phyloP scores from a whole-genome alignment of 176 grass and related monocot genomes.

The Echinochloa phyllopogon region DNA sequence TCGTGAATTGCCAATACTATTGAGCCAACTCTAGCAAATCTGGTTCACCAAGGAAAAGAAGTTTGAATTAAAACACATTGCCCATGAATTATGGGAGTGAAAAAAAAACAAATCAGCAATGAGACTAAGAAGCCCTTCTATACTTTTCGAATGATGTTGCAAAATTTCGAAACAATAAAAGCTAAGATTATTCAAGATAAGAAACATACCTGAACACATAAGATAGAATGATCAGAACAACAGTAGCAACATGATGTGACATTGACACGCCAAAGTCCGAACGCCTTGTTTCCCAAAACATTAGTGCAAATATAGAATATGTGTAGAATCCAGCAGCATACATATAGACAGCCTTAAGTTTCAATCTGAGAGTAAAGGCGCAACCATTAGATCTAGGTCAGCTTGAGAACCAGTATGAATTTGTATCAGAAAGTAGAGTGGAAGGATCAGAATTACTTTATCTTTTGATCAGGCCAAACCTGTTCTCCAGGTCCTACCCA shows the following conservation, averaged over 20 bases:
- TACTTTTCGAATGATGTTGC: neutral
- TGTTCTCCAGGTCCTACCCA: constrained; percentile 84
- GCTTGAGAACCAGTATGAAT: constrained; percentile 26
- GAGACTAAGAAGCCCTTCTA: neutral
- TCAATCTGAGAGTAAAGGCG: constrained; percentile 53
- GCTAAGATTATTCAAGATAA: constrained; percentile 6
- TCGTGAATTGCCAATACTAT: constrained; percentile 84
- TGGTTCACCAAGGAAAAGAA: constrained; percentile 50
- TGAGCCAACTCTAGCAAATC: constrained; percentile 79
- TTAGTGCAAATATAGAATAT: constrained; percentile 87
- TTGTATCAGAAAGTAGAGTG: neutral
- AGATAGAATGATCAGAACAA: constrained; percentile 67
- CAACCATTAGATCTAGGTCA: constrained; percentile 33
- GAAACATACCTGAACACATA: constrained; percentile 75
- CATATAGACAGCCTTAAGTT: constrained; percentile 86
- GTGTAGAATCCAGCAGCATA: constrained; percentile 85
- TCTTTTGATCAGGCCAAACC: constrained; percentile 88
- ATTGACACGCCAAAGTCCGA: constrained; percentile 83
- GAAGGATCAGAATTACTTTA: constrained; percentile 57
- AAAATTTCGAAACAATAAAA: constrained; percentile 28
- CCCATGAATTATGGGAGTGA: neutral
- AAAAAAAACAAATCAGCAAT: neutral
- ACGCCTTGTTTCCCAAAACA: constrained; percentile 91
- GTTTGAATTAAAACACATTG: neutral
- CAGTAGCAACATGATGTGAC: constrained; percentile 79